Evolutionary conservation across 345 rosid genomes (phyloP), one percentile per base, ranked within the genome.

Genomic region (Euphorbia lathyris): DNA sequence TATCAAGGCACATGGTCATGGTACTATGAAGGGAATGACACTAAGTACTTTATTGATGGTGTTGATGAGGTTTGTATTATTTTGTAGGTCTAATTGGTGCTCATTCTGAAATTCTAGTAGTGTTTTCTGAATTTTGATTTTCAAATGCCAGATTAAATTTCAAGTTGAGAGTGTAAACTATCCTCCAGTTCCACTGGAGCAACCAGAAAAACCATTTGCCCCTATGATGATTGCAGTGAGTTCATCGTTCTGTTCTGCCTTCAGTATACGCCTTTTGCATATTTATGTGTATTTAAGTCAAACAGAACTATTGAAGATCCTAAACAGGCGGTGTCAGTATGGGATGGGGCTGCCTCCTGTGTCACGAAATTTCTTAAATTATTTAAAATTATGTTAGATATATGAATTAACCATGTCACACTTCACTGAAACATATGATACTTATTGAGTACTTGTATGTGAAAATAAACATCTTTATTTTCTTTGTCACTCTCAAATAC

Each of bases 181-280:
- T 80, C 93, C 90, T 71, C 57, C 92, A 59, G 79, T 85, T 71
- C 98, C 98, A 51, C 73, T 73, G 48, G 96, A 89, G 76, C 85
- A 78, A 67, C 76, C 77, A 22, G 87, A 86, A 23, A 91, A 89
- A 78, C 92, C 97, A 72, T 91, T 93, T 83, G 91, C 96, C 65
- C 91, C 96, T 32, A 91, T 91, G 98, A 84, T 87, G 78, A 71
- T 94, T 67, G 81, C 81, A 30, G 96, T 94, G 82, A 89, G 98
- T 82, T 57, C 63, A 48, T 65, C 25, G 50, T 64, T 52, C 64
- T 25, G 50, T 64, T 52, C 64, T 23, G 65, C 68, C 29, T 55
- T 62, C 36, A 29, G 32, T 27, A 3, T 26, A 26, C 12, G 30
- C 22, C 1, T 42, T 7, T 45, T 45, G 51, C 5, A 45, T 45